These are phyloP conservation scores for Trapa bicornis DNA, from an alignment of 345 rosid genomes.

Conservation along the genomic window DNA sequence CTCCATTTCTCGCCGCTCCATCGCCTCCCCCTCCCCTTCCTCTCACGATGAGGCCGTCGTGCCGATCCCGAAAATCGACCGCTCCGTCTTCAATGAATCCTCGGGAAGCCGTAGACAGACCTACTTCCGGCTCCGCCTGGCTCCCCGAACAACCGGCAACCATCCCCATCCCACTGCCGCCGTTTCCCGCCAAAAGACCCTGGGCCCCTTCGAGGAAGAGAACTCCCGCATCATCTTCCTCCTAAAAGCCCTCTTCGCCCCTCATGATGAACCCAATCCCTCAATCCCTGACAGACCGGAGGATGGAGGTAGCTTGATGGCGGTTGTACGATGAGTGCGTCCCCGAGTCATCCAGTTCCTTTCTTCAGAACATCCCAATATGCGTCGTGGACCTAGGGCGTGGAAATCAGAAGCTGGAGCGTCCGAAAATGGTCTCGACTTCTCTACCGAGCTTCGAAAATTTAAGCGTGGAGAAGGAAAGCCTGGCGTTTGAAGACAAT, in stretches of 20 bases:
- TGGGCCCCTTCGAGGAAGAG: conserved; percentile 36
- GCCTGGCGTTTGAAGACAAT: conserved; percentile 6
- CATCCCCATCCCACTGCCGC: conserved; percentile 13
- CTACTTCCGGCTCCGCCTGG: conserved; percentile 74
- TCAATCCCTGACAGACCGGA: conserved; percentile 1
- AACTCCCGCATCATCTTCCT: conserved; percentile 29
- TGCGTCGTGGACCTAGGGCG: conserved; percentile 8
- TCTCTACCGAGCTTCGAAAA: conserved; percentile 8
- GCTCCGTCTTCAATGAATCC: conserved; percentile 86
- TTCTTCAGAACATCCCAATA: conserved; percentile 2
- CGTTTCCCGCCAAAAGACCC: conserved; percentile 11
- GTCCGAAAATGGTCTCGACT: conserved; percentile 38
- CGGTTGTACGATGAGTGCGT: conserved; percentile 17
- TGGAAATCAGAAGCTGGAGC: conserved; percentile 48
- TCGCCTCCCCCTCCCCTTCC: conserved; percentile 19
- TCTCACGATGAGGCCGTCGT: conserved; percentile 26
- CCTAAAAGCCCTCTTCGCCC: conserved; percentile 48
- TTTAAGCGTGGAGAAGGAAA: conserved; percentile 14
- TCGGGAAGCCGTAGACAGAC: conserved; percentile 95
- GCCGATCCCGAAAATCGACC: conserved; percentile 64
- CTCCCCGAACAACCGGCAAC: conserved; percentile 30
- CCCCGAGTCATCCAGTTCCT: conserved; percentile 1
- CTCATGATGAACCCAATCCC: conserved; percentile 18
- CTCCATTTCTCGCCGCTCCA: conserved; percentile 31
- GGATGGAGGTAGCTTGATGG: conserved; percentile 19